phyloP scores from a whole-genome alignment of 495 filamentous ascomycete genomes.

The Parathielavia hyrcaniae region DNA sequence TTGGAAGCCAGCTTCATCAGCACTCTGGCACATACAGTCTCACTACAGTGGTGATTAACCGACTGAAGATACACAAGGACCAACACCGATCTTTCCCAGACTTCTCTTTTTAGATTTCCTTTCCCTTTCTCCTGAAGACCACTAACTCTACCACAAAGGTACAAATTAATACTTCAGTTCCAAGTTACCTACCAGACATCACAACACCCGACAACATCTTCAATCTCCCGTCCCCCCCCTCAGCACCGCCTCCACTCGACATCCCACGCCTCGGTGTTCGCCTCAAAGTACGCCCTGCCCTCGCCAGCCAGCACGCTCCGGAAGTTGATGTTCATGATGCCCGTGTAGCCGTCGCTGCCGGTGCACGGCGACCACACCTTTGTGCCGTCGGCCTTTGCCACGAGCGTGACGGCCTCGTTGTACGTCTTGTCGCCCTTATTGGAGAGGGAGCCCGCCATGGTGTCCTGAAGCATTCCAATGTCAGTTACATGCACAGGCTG shows the following conservation, averaged over 20 bases:
- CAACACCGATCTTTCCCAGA: too few relatives aligned
- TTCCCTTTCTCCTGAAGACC: too few relatives aligned
- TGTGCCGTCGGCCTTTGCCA: constrained; percentile 23
- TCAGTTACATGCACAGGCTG: neutral
- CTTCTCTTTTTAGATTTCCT: neutral
- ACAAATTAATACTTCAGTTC: too few relatives aligned
- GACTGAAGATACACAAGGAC: too few relatives aligned
- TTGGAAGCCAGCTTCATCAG: too few relatives aligned
- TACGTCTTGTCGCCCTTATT: constrained; percentile 27
- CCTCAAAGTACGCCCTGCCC: constrained; percentile 38
- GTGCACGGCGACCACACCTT: constrained; percentile 40
- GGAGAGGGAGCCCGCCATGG: constrained; percentile 24
- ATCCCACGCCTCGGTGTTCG: constrained; percentile 36
- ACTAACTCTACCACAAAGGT: too few relatives aligned
- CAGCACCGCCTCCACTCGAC: constrained; percentile 42
- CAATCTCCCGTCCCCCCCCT: neutral
- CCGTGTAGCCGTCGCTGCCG: constrained; percentile 30
- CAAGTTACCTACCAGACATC: neutral
- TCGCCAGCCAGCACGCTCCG: constrained; percentile 35
- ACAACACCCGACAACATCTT: too few relatives aligned
- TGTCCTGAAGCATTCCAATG: constrained; percentile 18
- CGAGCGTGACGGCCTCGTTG: constrained; percentile 31
- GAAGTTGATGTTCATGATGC: constrained; percentile 45
- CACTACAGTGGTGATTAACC: too few relatives aligned
- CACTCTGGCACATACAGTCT: too few relatives aligned